These are phyloP conservation scores for Hippophae rhamnoides DNA, from an alignment of 306 rosid species.

Conservation along the genomic window DNA sequence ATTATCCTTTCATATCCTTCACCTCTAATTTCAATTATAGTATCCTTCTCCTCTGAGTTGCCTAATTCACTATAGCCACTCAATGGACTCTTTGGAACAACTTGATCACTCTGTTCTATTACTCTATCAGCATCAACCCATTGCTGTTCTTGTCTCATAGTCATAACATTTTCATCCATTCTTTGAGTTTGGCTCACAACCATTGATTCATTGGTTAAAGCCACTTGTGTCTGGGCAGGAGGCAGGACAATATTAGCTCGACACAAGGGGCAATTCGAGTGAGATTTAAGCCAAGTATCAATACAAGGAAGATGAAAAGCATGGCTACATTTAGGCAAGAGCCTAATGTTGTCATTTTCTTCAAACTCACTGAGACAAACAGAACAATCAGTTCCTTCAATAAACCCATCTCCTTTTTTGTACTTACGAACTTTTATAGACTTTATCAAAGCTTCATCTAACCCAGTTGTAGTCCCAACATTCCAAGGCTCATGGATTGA, in stretches of 20 bases:
- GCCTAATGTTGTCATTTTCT: constrained; percentile 58
- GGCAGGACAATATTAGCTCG: constrained; percentile 52
- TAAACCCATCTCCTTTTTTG: constrained; percentile 59
- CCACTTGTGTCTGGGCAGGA: constrained; percentile 19
- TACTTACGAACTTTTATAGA: constrained; percentile 61
- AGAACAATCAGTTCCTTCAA: constrained; percentile 68
- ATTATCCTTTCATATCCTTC: constrained; percentile 36
- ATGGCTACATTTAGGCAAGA: constrained; percentile 83
- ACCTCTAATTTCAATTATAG: constrained; percentile 52
- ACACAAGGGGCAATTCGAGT: constrained; percentile 84
- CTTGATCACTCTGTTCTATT: constrained; percentile 6
- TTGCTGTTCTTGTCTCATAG: constrained; percentile 17
- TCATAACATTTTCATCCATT: constrained; percentile 14
- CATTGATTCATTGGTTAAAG: constrained; percentile 18
- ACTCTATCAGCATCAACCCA: constrained; percentile 23
- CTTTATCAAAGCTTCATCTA: constrained; percentile 72
- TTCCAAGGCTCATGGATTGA: constrained; percentile 72
- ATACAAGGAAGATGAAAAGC: constrained; percentile 86
- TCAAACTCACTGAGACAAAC: constrained; percentile 87
- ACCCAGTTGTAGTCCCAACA: constrained; percentile 35
- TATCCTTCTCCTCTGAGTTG: constrained; percentile 46
- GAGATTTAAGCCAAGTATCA: constrained; percentile 89
- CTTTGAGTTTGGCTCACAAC: constrained; percentile 18
- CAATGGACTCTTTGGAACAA: constrained; percentile 32
- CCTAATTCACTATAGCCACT: constrained; percentile 59